phyloP scores from a whole-genome alignment of 768 basidiomycete species.

The Pulveroboletus sp. region DNA sequence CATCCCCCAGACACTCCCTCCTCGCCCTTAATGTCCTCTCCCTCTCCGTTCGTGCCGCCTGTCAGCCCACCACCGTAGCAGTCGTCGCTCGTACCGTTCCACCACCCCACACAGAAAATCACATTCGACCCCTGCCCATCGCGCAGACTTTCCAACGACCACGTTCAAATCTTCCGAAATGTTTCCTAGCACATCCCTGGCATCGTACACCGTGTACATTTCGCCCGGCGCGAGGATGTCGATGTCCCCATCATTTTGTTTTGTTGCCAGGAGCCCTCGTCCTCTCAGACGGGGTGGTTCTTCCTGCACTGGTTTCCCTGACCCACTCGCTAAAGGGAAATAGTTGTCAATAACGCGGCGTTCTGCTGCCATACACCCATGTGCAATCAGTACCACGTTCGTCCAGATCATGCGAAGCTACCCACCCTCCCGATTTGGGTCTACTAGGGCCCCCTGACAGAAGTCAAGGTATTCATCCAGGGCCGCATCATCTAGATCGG shows the following conservation, averaged over 20 bases:
- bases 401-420: slow-evolving; percentile 9
- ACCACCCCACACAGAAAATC: slow-evolving; percentile 54
- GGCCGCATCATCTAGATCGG: slow-evolving; percentile 46
- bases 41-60: slow-evolving; percentile 4
- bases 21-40: slow-evolving; percentile 16
- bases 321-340: slow-evolving; percentile 36
- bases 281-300: slow-evolving; percentile 2
- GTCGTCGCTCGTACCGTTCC: slow-evolving; percentile 61
- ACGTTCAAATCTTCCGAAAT: slow-evolving; percentile 47
- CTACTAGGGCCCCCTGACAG: slow-evolving; percentile 52
- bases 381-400: slow-evolving; percentile 14
- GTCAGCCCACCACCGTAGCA: slow-evolving; percentile 47
- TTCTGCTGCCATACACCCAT: slow-evolving; percentile 13
- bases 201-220: slow-evolving; percentile 58
- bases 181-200: slow-evolving; percentile 62
- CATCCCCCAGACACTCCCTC: too few species aligned
- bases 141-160: slow-evolving; percentile 50
- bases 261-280: slow-evolving; percentile 10
- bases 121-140: slow-evolving; percentile 51
- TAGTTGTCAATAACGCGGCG: slow-evolving; percentile 36
- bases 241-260: slow-evolving; percentile 2
- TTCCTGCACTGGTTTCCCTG: not conserved
- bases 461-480: slow-evolving; percentile 66
- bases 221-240: slow-evolving; percentile 50
- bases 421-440: slow-evolving; percentile 26